Conservation (phyloP, 768 basidiomycete species). For the Suillus brevipes region DNA sequence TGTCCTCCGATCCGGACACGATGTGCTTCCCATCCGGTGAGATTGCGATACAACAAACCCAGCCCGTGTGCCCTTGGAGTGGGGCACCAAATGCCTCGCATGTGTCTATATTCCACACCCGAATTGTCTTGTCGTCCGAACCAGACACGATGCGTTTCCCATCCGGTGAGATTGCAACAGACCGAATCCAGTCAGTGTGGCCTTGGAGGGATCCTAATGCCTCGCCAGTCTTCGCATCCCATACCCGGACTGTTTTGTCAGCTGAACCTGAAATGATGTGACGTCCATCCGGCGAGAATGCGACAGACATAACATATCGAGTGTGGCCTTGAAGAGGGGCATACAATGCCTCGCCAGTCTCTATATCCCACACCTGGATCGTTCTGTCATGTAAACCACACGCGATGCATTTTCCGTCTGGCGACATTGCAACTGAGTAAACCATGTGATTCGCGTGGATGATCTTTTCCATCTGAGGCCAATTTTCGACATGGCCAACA, state of each 20-base stretch:
- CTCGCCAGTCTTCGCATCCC: slow-evolving; percentile 13
- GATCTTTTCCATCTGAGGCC: slow-evolving; percentile 4
- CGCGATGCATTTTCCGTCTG: slow-evolving; percentile 1
- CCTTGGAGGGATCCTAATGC: slow-evolving; percentile 16
- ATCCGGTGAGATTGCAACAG: slow-evolving; percentile 5
- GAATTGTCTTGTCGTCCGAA: background rate
- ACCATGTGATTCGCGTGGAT: fast-evolving
- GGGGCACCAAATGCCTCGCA: background rate
- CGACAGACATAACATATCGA: slow-evolving; percentile 6
- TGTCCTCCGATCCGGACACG: slow-evolving; percentile 7
- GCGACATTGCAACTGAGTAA: background rate
- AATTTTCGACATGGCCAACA: background rate
- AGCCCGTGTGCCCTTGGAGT: background rate
- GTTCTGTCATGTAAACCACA: slow-evolving; percentile 13
- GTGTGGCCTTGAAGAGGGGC: slow-evolving; percentile 1
- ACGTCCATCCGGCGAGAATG: slow-evolving; percentile 30
- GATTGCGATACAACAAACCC: background rate
- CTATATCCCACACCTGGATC: slow-evolving; percentile 6
- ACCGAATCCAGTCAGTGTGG: background rate
- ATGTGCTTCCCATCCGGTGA: slow-evolving; percentile 1
- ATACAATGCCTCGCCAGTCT: background rate
- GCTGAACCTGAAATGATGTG: slow-evolving; percentile 23
- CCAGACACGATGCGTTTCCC: background rate
- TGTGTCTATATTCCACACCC: slow-evolving; percentile 15
- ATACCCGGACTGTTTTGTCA: background rate